Evolutionary conservation across 2,329 filamentous ascomycete genomes (phyloP), one percentile per base, ranked within the genome.

Genomic region (Ophidiomyces ophidiicola): DNA sequence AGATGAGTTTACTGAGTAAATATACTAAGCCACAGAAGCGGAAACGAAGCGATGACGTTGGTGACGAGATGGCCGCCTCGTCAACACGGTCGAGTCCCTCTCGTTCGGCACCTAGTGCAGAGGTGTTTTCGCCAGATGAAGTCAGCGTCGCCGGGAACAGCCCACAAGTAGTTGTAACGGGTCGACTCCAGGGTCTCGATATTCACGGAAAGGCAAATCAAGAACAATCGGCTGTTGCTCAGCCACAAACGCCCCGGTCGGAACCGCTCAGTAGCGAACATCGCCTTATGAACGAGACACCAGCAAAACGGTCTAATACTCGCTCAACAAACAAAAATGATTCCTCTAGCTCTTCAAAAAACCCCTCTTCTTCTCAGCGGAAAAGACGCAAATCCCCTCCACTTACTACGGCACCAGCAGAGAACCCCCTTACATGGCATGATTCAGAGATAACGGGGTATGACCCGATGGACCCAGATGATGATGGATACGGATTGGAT

Each of bases 401-500:
- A 3, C 15, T 18, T 5, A 38, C 23, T 28, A 39, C 35, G 8
- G 45, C 46, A 24, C 38, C 45, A n/a, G 43, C 42, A 10, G 55
- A 58, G 36, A 51, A 59, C 38, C 49, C 59, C 7, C 49, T 62
- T 33, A 62, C 60, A 42, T 78, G 75, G 75, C 69, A 70, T 49
- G 70, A 74, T 46, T 64, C 64, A 25, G 75, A 79, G 51, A 78
- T 78, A 50, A 78, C 74, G 4, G 74, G 74, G 10, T 71, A 77
- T 48, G 64, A 71, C 36, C 64, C 67, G 2, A 64, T 59, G 3
- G 70, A 75, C 39, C 69, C 70, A 5, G 69, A 68, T 26, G 74
- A 78, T 50, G 75, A 79, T 52, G 74, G 74, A 2, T 71, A 72
- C 39, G 75, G 75, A 4, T 69, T 78, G 46, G 78, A 79, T 48